A percentile compares a stretch with the other conserved stretches of the same genome.
phyloP scores from a whole-genome alignment of 768 basidiomycete genomes.

The Harrya chromipes region DNA sequence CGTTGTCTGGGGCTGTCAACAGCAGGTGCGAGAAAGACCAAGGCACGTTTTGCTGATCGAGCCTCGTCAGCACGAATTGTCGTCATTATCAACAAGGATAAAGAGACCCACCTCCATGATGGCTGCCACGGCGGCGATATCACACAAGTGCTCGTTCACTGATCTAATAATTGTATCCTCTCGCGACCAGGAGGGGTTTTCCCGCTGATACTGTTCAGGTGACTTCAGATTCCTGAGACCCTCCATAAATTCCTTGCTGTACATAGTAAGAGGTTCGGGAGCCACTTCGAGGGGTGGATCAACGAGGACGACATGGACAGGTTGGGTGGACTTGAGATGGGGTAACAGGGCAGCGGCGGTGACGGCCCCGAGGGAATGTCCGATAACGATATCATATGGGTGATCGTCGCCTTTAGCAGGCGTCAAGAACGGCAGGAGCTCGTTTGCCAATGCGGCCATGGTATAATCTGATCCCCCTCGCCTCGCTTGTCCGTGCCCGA shows the following conservation, averaged over 20 bases:
- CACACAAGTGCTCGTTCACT: not conserved
- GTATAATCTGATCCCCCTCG: slow-evolving; percentile 14
- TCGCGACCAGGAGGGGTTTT: not conserved
- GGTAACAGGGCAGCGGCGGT: slow-evolving; percentile 12
- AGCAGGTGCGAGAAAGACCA: slow-evolving; percentile 12
- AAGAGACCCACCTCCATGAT: slow-evolving; percentile 8
- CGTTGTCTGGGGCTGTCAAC: not conserved
- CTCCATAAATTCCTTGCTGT: not conserved
- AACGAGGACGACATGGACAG: slow-evolving; percentile 13
- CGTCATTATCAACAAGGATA: not conserved
- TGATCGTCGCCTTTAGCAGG: not conserved
- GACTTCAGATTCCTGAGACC: not conserved
- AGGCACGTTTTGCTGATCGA: slow-evolving; percentile 18
- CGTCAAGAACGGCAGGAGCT: slow-evolving; percentile 11
- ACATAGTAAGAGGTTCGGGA: not conserved
- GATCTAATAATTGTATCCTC: not conserved
- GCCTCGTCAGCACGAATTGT: not conserved
- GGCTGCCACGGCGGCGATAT: slow-evolving; percentile 4
- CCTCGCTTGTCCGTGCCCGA: slow-evolving; percentile 18
- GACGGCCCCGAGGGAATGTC: slow-evolving; percentile 21
- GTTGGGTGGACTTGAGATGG: slow-evolving; percentile 8
- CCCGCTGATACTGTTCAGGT: not conserved
- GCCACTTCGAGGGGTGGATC: slow-evolving; percentile 15
- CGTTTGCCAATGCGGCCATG: slow-evolving; percentile 9
- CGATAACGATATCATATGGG: slow-evolving; percentile 14